Base-by-base conservation (phyloP, 305 asterid species). In the Fraxinus ornus region DNA sequence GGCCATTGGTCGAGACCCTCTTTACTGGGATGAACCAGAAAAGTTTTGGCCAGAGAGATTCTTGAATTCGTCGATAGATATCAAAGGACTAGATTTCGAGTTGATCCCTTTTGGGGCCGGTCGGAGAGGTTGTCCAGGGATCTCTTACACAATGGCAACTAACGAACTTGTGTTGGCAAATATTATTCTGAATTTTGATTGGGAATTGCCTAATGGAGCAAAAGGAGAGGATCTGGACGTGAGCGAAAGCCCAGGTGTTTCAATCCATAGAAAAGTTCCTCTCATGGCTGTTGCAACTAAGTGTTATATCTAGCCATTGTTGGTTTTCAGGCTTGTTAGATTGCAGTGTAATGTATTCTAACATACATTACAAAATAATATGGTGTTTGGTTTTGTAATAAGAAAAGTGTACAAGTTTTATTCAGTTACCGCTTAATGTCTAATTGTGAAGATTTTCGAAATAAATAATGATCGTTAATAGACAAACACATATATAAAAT, bases 171-270 rank as follows among this genome's bases (percentile, higher is more conserved):
- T 72, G 7, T 8, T 82, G 12, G 84, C 84, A 6, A 85, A 81
- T 35, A 26, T 85, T 30, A 44, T 82, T 55, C 75, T 49, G 3
- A 73, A 75, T 36, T 85, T 85, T 79, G 83, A 85, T 0, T 85
- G 78, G 52, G 28, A 77, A 2, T 71, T 85, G 77, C 83, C 85
- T 35, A n/a, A 81, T 73, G 83, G 87, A 77, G 24, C 2, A 28
- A 47, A 30, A 15, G 47, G 70, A 0, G 55, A 44, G 55, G 55
- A 44, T 12, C 13, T 44, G 55, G 55, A 13, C 5, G 17, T 44
- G n/a, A 44, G 71, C 32, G 86, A 83, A 74, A 19, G 78, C 3
- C 39, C 49, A 33, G 80, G 88, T 55, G 8, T 83, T 0, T 70
- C 79, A 0, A 35, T 83, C 32, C 41, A 57, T 21, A 78, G 75